phyloP scores from a whole-genome alignment of 805 yeast species.

The Wickerhamomyces bovis region DNA sequence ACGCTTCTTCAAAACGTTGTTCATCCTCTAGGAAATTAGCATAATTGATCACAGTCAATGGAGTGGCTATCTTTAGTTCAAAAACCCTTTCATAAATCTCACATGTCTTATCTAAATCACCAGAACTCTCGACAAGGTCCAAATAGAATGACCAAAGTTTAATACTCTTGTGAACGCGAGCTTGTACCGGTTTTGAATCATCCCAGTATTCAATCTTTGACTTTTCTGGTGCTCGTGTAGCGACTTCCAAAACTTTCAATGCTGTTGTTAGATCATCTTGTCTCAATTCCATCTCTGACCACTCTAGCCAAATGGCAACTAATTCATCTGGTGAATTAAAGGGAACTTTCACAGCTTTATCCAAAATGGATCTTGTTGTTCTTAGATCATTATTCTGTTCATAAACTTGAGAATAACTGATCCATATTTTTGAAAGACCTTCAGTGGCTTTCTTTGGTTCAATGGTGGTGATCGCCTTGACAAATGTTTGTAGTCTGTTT shows the following conservation, averaged over 20 bases:
- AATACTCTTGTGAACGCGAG: conserved; percentile 51
- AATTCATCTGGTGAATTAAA: conserved; percentile 57
- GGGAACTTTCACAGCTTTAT: conserved; percentile 66
- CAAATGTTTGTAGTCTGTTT: conserved; percentile 50
- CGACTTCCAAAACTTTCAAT: conserved; percentile 33
- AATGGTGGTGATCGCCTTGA: conserved; percentile 58
- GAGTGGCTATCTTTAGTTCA: conserved; percentile 60
- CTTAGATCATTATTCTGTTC: conserved; percentile 45
- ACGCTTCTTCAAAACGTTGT: conserved; percentile 41
- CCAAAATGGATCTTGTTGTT: conserved; percentile 57
- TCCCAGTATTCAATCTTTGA: conserved; percentile 35
- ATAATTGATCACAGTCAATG: conserved; percentile 57
- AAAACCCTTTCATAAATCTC: conserved; percentile 49
- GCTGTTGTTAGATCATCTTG: conserved; percentile 42
- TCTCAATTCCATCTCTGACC: conserved; percentile 65
- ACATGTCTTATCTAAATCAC: conserved; percentile 33
- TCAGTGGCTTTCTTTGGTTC: conserved; percentile 48
- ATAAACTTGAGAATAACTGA: conserved; percentile 59
- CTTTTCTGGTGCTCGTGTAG: conserved; percentile 33
- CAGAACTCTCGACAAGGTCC: conserved; percentile 58
- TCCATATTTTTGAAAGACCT: conserved; percentile 61
- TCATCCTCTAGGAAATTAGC: conserved; percentile 52
- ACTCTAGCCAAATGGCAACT: conserved; percentile 61
- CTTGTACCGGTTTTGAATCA: conserved; percentile 43
- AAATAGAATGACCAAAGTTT: conserved; percentile 70